Base-by-base conservation (phyloP, 2,329 filamentous ascomycete species). In the Didymella segeticola region DNA sequence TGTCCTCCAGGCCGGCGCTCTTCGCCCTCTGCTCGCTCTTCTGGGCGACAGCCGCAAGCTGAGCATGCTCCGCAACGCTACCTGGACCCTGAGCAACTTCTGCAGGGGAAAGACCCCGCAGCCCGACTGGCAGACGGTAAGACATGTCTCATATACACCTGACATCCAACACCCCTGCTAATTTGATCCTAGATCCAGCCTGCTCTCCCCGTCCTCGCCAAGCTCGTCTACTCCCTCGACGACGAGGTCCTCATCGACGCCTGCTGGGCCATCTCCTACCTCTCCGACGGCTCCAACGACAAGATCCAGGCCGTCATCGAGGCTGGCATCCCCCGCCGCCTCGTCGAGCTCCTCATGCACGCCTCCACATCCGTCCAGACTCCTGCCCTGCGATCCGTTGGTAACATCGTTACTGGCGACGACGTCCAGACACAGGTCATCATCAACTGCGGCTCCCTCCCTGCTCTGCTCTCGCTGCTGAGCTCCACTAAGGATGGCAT, bases 231-330 rank as follows among this genome's bases (percentile, higher is more conserved):
- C 80, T 98, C 95, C 60, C 86, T 99, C 51, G 95, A 99, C 73
- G 95, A 99, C 66, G 95, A 99, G 77, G 95, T 99, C 54, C 82
- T 99, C 57, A 99, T 99, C 70, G 95, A 99, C 77, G 95, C 95
- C 55, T 99, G 95, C 87, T 99, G 95, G 95, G 95, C 95, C 58
- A 98, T 99, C 71, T 98, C 93, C 1, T 99, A 99, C 74, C 86
- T 99, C 17, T 98, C 95, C 3, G 95, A 99, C 77, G 95, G 95
- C 36, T 91, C 93, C 69, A 99, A 99, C 76, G 95, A 99, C 73
- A 99, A 99, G 83, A 99, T 99, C 62, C 95, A 99, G 79, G 93
- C 95, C 39, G 95, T 99, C 50, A 98, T 99, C 69, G 95, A 99
- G 80, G 95, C 93, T 37, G 93, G 95, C 64, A 99, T 99, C 60